A percentile compares a stretch with the other conserved stretches of the same genome.
Evolutionary conservation across 306 rosid genomes (phyloP).

Genomic region (Rosa lucieae): DNA sequence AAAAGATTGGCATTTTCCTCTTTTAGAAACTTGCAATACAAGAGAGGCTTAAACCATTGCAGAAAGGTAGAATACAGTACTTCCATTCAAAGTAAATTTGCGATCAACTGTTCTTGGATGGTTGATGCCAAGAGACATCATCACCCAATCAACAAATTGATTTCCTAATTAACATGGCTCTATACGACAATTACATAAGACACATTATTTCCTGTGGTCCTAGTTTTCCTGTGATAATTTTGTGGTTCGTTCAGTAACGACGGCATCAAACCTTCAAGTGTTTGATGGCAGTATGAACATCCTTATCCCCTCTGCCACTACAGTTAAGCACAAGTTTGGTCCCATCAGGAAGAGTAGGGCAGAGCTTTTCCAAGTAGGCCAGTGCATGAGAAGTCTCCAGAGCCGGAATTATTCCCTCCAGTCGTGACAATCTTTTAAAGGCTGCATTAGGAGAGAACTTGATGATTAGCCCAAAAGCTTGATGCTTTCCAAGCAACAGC

Average conservation of each 20-base stretch:
- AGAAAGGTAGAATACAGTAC: neutral
- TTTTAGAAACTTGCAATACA: neutral
- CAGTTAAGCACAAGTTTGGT: conserved; percentile 78
- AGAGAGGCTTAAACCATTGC: neutral
- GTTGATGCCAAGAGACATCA: neutral
- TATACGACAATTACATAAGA: neutral
- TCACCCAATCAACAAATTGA: neutral
- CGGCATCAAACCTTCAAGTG: conserved; percentile 55
- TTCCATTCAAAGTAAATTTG: neutral
- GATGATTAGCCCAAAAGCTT: neutral
- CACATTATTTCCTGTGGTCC: neutral
- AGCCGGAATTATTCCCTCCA: conserved; percentile 98
- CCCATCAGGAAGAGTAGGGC: conserved; percentile 76
- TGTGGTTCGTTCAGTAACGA: neutral
- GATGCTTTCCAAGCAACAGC: neutral
- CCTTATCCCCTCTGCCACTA: conserved; percentile 98
- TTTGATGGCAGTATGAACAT: conserved; percentile 93
- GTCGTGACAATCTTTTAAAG: conserved; percentile 72
- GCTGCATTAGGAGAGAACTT: conserved; percentile 44
- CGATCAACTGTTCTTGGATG: neutral
- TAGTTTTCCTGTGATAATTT: neutral
- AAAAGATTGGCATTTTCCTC: neutral
- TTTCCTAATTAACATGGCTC: neutral
- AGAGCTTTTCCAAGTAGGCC: conserved; percentile 79
- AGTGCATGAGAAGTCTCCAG: conserved; percentile 95